Evolutionary conservation across 176 grass and related monocot species (phyloP).

Genomic region (Bromus sterilis): DNA sequence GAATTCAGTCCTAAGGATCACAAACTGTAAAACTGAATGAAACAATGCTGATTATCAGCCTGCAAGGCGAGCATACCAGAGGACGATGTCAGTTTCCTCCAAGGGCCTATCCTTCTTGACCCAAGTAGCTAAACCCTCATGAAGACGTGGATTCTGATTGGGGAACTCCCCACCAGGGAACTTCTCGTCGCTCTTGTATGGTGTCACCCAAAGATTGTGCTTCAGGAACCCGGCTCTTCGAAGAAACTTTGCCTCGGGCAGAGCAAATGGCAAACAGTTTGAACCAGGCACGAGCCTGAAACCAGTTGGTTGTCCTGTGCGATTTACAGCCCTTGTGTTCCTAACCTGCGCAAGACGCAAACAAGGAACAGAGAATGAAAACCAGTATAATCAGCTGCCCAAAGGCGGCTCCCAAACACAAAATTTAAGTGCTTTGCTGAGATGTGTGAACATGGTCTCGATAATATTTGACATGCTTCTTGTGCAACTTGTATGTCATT

Average conservation of each 20-base stretch:
- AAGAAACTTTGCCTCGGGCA: conserved; percentile 79
- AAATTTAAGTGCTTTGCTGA: neutral
- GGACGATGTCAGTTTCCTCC: conserved; percentile 93
- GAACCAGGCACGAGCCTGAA: conserved; percentile 94
- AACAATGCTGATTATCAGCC: neutral
- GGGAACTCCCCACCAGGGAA: conserved; percentile 97
- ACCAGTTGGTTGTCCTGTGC: conserved; percentile 91
- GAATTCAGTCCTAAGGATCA: neutral
- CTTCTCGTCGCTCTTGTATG: conserved; percentile 78
- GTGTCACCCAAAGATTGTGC: conserved; percentile 98
- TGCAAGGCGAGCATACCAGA: conserved; percentile 47
- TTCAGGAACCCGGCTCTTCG: conserved; percentile 95
- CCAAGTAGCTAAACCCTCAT: conserved; percentile 95
- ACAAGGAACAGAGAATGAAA: neutral
- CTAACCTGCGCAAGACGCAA: conserved; percentile 48
- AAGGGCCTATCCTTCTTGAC: conserved; percentile 85
- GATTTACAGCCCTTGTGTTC: conserved; percentile 88
- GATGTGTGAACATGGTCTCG: neutral
- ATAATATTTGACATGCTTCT: neutral
- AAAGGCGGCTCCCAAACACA: neutral
- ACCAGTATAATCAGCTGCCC: neutral
- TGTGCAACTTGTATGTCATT: neutral
- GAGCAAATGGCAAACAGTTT: conserved; percentile 72
- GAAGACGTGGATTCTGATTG: conserved; percentile 90
- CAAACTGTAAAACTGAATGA: neutral